Evolutionary conservation across 257 asterid genomes (phyloP).

Genomic region (Anisodus acutangulus): DNA sequence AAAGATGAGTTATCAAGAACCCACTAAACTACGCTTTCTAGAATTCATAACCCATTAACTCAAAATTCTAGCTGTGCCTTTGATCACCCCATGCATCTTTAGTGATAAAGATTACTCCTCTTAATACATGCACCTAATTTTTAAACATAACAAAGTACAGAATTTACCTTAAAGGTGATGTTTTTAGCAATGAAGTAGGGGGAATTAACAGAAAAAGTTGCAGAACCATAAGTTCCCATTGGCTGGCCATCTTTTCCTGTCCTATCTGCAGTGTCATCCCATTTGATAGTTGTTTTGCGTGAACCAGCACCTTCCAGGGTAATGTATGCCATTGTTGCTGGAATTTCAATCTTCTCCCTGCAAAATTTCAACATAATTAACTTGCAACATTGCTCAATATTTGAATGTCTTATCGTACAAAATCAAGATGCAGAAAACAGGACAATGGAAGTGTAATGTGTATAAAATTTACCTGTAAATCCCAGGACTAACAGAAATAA

Average conservation of each 20-base stretch:
- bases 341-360: constrained; percentile 92
- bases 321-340: constrained; percentile 72
- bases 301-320: constrained; percentile 72
- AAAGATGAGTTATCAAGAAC: background rate
- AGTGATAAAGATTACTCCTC: background rate
- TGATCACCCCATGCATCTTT: background rate
- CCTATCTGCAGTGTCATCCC: constrained; percentile 81
- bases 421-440: constrained; percentile 20
- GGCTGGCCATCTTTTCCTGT: constrained; percentile 56
- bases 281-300: constrained; percentile 60
- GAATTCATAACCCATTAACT: background rate
- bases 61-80: background rate
- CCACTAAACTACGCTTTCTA: background rate
- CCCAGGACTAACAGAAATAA: constrained; percentile 73
- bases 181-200: constrained; percentile 82
- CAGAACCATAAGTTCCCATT: constrained; percentile 91
- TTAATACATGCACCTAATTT: background rate
- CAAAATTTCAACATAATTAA: background rate
- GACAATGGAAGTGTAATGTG: background rate
- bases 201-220: constrained; percentile 83
- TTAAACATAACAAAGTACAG: background rate
- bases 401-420: background rate
- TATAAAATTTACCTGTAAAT: constrained; percentile 57
- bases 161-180: constrained; percentile 74
- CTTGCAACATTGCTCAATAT: too few species aligned